Conservation (phyloP, 495 filamentous ascomycete species). For the Podospora pseudoanserina region DNA sequence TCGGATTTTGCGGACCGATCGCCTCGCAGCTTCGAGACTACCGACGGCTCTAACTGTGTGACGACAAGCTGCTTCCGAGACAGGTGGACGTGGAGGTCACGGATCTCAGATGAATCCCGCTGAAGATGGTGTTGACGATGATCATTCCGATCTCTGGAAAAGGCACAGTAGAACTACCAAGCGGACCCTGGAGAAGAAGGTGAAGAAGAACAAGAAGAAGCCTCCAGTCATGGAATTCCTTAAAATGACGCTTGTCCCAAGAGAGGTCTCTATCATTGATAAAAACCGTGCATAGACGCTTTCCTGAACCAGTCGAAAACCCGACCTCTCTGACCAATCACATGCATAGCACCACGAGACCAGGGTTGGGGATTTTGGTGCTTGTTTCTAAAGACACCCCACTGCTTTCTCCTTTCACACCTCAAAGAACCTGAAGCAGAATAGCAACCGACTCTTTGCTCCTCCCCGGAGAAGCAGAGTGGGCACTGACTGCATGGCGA, state of each 20-base stretch:
- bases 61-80: neutral
- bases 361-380: neutral
- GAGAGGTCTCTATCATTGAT: neutral
- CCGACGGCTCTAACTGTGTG: neutral
- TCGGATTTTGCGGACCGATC: neutral
- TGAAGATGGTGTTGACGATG: slow-evolving; percentile 8
- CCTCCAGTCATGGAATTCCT: neutral
- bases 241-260: neutral
- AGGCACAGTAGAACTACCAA: slow-evolving; percentile 2
- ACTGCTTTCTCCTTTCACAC: neutral
- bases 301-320: neutral
- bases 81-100: neutral
- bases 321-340: neutral
- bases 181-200: neutral
- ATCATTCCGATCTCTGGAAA: slow-evolving; percentile 2
- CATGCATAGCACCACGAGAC: neutral
- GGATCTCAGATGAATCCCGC: neutral
- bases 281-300: neutral
- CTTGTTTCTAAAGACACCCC: neutral
- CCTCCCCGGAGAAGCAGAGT: neutral
- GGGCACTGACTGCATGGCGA: neutral
- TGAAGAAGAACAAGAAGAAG: neutral
- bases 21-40: neutral
- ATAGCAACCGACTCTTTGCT: neutral
- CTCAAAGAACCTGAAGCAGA: neutral